Conservation (phyloP, 768 basidiomycete species). For the Udeniomyces megalosporus region DNA sequence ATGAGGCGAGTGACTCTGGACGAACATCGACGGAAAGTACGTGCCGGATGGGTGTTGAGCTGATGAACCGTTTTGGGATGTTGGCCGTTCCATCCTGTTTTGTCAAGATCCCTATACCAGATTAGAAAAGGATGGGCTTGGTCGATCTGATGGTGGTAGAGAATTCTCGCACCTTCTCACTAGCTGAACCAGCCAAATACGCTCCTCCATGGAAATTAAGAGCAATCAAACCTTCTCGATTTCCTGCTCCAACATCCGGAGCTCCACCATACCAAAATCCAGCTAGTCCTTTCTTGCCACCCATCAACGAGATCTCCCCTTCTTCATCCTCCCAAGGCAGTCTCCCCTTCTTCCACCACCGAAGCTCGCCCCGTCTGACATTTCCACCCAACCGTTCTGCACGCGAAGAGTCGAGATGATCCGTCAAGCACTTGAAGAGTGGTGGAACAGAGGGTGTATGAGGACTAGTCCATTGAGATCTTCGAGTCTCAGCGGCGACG, state of each 20-base stretch:
- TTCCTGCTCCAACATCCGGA: background rate
- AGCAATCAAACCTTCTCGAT: background rate
- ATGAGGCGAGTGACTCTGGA: background rate
- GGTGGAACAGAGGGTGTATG: background rate
- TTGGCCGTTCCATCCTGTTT: background rate
- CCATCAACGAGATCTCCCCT: too few species aligned
- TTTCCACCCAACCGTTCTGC: background rate
- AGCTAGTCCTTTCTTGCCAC: background rate
- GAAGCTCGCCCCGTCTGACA: background rate
- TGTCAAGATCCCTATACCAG: background rate
- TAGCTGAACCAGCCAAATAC: background rate
- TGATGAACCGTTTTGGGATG: background rate
- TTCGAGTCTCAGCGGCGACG: background rate
- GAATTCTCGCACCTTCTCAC: background rate
- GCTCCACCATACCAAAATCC: background rate
- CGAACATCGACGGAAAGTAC: background rate
- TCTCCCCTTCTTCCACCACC: slow-evolving; percentile 1
- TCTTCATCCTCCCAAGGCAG: background rate
- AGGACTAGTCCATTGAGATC: background rate
- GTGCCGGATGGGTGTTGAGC: background rate
- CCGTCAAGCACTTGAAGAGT: too few species aligned
- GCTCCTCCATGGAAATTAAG: background rate
- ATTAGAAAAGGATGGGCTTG: too few species aligned
- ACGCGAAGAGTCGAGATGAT: background rate
- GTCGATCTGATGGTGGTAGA: background rate